Evolutionary conservation across 2,329 filamentous ascomycete genomes (phyloP), one percentile per base, ranked within the genome.

Genomic region (Phyllosticta citriasiana): DNA sequence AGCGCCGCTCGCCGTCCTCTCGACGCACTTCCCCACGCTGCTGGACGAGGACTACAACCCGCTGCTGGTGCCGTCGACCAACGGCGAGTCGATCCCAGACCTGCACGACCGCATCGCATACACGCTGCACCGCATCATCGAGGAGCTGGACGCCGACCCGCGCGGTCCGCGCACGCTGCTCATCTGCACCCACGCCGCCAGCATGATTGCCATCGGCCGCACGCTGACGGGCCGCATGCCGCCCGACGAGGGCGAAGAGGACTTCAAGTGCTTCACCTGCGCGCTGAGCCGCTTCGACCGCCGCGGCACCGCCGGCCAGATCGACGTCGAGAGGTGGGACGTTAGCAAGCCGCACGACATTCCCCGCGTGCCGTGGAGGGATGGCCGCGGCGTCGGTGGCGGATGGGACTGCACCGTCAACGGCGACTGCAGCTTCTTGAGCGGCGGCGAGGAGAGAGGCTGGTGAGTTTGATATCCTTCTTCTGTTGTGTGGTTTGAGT

Each of bases 101-200:
- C 80, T 99, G 19, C 92, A 97, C 72, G 82, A 90, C 68, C 86
- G 94, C 50, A 80, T 93, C 27, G 88, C 89, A 3, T 84, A 83
- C 54, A 84, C 87, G 2, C 76, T 96, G 52, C 78, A 83, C 53
- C 81, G 81, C 55, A 84, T 97, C 66, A 87, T 97, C 66, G 79
- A 82, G 27, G 81, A 84, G 59, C 85, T 89, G 63, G 91, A 97
- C 70, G 70, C 72, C 6, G 80, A 84, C 56, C 78, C 88, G 56
- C 83, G 85, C n/a, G 79, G 82, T 50, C 78, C 80, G 35, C 84
- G 83, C 67, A 82, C 89, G 0, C 80, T 96, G 25, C 74, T 97
- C 51, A 80, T 99, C 50, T 96, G 90, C 75, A 88, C 89, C 1
- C 94, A 99, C 77, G 94, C 94, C 1, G 94, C 94, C 3, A 85